Evolutionary conservation across 2,329 filamentous ascomycete species (phyloP).

Genomic region (Talaromyces sp.): DNA sequence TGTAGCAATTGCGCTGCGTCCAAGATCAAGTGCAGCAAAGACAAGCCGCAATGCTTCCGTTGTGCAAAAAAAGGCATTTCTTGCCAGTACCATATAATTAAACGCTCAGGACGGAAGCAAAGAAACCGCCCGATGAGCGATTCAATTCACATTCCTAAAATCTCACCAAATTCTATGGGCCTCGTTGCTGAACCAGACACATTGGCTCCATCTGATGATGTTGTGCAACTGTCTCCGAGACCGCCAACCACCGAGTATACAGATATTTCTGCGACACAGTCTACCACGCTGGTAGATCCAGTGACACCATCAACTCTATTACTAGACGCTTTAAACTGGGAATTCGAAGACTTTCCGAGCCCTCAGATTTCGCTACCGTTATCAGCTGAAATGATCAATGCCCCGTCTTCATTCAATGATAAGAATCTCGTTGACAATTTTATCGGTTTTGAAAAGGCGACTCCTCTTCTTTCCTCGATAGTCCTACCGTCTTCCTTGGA

Average conservation of each 20-base stretch:
- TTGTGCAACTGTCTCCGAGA: constrained; percentile 1
- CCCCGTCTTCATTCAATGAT: too few relatives aligned
- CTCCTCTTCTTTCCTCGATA: constrained; percentile 1
- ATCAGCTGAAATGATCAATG: neutral
- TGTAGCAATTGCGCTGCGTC: constrained; percentile 9
- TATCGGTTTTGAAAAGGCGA: neutral
- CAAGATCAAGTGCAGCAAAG: constrained; percentile 11
- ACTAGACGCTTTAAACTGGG: neutral
- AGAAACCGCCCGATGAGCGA: neutral
- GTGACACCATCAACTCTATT: neutral
- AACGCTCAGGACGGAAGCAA: constrained; percentile 6
- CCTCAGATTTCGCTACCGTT: neutral
- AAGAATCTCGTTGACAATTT: neutral
- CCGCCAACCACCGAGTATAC: neutral
- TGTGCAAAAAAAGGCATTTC: constrained; percentile 3
- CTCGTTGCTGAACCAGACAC: neutral
- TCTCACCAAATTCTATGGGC: neutral
- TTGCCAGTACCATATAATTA: constrained; percentile 2
- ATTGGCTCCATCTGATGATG: neutral
- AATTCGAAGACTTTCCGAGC: neutral
- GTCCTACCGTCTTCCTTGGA: neutral
- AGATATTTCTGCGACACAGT: neutral
- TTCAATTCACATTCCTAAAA: neutral
- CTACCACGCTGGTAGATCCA: neutral
- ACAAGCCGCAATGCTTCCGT: constrained; percentile 4